Conservation (phyloP, 495 filamentous ascomycete genomes). For the Xylaria acuta region DNA sequence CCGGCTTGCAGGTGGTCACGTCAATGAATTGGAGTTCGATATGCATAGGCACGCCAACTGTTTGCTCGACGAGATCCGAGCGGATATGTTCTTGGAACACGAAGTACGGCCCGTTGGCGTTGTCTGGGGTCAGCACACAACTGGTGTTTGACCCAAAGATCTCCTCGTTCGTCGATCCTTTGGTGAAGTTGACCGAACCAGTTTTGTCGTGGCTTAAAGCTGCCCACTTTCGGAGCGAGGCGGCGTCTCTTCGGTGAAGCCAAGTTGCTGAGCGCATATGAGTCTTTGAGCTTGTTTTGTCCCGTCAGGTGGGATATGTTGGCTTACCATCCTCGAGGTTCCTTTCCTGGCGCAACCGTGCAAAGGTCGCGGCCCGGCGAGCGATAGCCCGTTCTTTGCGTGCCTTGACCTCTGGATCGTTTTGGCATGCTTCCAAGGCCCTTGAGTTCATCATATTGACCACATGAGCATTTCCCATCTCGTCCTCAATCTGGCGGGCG, state of each 20-base stretch:
- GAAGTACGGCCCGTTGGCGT: slow-evolving; percentile 52
- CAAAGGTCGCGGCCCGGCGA: slow-evolving; percentile 38
- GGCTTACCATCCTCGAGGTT: slow-evolving; percentile 33
- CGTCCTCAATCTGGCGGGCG: slow-evolving; percentile 32
- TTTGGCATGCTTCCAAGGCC: slow-evolving; percentile 38
- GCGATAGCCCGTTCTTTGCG: slow-evolving; percentile 40
- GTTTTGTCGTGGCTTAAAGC: slow-evolving; percentile 45
- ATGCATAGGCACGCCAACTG: slow-evolving; percentile 57
- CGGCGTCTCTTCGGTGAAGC: slow-evolving; percentile 50
- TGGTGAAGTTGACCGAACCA: slow-evolving; percentile 40
- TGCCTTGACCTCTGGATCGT: slow-evolving; percentile 36
- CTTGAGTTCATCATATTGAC: slow-evolving; percentile 38
- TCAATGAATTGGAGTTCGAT: slow-evolving; percentile 65
- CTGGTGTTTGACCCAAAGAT: slow-evolving; percentile 55
- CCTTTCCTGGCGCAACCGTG: slow-evolving; percentile 36
- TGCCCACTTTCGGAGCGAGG: slow-evolving; percentile 46
- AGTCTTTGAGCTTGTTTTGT: not conserved
- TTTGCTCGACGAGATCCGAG: slow-evolving; percentile 53
- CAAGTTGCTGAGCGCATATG: slow-evolving; percentile 31
- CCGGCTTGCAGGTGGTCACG: slow-evolving; percentile 59
- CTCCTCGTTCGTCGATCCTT: slow-evolving; percentile 51
- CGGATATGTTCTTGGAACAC: slow-evolving; percentile 57
- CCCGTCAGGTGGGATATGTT: not conserved
- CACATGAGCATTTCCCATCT: slow-evolving; percentile 37
- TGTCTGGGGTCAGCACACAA: slow-evolving; percentile 49